phyloP scores from a whole-genome alignment of 352 stramenopile genomes.

The Globisporangium lucens region DNA sequence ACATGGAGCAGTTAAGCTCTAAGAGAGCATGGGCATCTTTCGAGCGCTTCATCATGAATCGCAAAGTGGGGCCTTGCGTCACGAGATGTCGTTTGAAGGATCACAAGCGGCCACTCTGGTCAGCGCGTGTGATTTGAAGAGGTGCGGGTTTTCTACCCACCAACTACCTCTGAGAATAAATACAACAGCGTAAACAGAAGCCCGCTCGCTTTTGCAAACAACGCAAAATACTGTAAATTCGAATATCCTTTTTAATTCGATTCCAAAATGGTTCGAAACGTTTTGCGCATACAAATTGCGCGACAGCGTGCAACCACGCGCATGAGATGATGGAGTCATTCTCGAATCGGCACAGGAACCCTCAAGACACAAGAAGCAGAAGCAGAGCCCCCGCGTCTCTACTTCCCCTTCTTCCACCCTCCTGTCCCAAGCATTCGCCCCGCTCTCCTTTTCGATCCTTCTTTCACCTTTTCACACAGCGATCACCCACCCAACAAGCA shows the following conservation, averaged over 20 bases:
- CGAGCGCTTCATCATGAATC: too few relatives aligned
- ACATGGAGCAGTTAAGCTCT: not conserved
- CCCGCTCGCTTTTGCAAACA: not conserved
- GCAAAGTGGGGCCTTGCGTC: not conserved
- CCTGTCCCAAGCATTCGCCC: slow-evolving; percentile 3
- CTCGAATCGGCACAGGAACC: slow-evolving; percentile 17
- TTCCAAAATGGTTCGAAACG: not conserved
- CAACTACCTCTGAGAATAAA: slow-evolving; percentile 1
- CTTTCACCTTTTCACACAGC: not conserved
- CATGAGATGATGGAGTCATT: slow-evolving; percentile 9
- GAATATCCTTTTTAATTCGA: not conserved
- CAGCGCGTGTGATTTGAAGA: not conserved
- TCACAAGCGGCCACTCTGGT: not conserved
- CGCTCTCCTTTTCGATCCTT: not conserved
- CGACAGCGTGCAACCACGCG: not conserved
- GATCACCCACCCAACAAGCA: not conserved
- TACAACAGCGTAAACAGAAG: not conserved
- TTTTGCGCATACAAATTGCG: slow-evolving; percentile 15
- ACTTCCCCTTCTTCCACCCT: not conserved
- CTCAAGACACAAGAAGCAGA: slow-evolving; percentile 6
- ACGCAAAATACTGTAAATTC: not conserved
- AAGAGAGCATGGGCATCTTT: not conserved
- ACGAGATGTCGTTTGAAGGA: not conserved
- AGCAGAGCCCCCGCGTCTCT: not conserved
- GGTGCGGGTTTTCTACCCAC: not conserved